Conservation (phyloP, 1,284 basidiomycete genomes). For the Cutaneotrichosporon arboriforme region DNA sequence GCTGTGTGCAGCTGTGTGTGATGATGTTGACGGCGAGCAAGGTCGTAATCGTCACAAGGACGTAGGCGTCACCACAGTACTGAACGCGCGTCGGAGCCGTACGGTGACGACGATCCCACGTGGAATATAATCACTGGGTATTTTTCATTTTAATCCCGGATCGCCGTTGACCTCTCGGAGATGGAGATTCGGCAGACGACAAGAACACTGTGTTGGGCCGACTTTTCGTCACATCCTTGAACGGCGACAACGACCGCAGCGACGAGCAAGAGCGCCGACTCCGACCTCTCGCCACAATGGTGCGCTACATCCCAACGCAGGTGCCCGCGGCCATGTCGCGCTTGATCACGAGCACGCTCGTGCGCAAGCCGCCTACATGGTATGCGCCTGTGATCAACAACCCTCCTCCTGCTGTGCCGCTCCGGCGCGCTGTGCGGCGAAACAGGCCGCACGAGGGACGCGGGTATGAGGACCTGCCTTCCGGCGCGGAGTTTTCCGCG, state of each 20-base stretch:
- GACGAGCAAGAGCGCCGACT: background rate
- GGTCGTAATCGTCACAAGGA: background rate
- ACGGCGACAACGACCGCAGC: no score
- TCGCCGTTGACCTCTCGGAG: no score
- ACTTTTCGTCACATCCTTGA: slow-evolving; percentile 17
- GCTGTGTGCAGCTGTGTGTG: background rate
- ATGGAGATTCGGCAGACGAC: no score
- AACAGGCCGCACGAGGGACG: slow-evolving; percentile 37
- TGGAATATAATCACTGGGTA: slow-evolving; percentile 6
- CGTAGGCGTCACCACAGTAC: background rate
- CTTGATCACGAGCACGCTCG: slow-evolving; percentile 64
- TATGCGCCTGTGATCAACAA: slow-evolving; percentile 77
- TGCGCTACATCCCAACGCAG: slow-evolving; percentile 75
- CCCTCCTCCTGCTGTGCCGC: slow-evolving; percentile 77
- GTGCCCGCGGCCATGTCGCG: slow-evolving; percentile 84
- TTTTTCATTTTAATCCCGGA: background rate
- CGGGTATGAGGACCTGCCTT: slow-evolving; percentile 19
- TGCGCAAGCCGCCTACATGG: slow-evolving; percentile 73
- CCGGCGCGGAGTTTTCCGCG: background rate
- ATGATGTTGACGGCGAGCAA: slow-evolving; percentile 1
- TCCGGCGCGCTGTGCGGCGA: slow-evolving; percentile 62
- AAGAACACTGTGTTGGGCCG: slow-evolving; percentile 8
- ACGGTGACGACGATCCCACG: slow-evolving; percentile 7
- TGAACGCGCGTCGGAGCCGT: slow-evolving; percentile 8
- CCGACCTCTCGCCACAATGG: slow-evolving; percentile 55